Base-by-base conservation (phyloP, 192 early-diverging fungal genomes). In the Gigaspora rosea region DNA sequence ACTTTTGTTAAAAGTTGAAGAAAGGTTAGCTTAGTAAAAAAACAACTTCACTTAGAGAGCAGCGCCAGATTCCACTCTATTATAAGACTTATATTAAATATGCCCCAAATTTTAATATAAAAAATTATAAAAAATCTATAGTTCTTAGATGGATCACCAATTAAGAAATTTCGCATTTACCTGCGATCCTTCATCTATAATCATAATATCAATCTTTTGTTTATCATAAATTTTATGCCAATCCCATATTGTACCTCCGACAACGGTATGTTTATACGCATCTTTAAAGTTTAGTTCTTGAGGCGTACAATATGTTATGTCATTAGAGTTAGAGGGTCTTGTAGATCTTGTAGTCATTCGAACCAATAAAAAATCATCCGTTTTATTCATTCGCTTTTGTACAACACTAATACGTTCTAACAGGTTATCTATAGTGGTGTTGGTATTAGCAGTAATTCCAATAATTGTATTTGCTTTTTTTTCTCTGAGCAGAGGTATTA, bases 391-490 rank as follows among this genome's bases (percentile, higher is more conserved):
- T n/a, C 13, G 2, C 59, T 47, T 27, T 82, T 80, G 41, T n/a
- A 85, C 63, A 7, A 65, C 63, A 3, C 58, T 70, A 59, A 87
- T 77, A 20, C 83, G 81, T 8, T 58, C 52, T 8, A 84, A 75
- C 27, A 87, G 51, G 46, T 85, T 84, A 22, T 79, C 58, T 68
- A 87, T 85, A 4, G 86, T 84, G 8, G 82, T 69, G 20, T 83
- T 80, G 2, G 86, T 87, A 49, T 80, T 85, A 10, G 86, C 86
- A 10, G 86, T 84, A 33, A 87, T 35, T 13, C 83, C 86, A 71
- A 87, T 83, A 15, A 82, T 78, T 41, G 83, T 75, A 61, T 82
- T 69, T 58, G 71, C 77, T 57, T 76, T 76, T 8, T 58, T 75
- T 33, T 78, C 79, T 7, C 33, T 27, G 8, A 71, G 69, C 12